Evolutionary conservation across 2,329 filamentous ascomycete genomes (phyloP).

Genomic region (Aspergillus caelatus): DNA sequence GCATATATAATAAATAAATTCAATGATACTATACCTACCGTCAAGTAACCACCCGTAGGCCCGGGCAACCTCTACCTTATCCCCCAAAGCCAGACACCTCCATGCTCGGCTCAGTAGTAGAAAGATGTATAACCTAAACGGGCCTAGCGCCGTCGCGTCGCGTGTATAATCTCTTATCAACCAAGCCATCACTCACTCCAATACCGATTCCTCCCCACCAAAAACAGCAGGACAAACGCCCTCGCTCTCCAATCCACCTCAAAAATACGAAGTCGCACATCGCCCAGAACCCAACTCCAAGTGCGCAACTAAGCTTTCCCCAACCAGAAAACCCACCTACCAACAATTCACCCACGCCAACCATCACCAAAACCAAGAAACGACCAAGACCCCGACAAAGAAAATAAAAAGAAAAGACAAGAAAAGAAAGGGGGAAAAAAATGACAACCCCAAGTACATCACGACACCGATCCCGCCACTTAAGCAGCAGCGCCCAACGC

Average conservation of each 20-base stretch:
- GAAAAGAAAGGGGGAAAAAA: not conserved
- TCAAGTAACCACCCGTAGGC: too few species aligned
- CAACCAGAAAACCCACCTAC: not conserved
- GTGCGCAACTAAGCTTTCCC: not conserved
- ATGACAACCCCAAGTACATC: constrained; percentile 9
- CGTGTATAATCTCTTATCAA: constrained; percentile 17
- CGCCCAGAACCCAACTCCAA: not conserved
- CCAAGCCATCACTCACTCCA: constrained; percentile 2
- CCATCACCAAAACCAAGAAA: not conserved
- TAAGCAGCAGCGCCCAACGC: not conserved
- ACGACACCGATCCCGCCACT: not conserved
- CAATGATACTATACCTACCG: not conserved
- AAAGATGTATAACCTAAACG: constrained; percentile 27
- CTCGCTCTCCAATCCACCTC: not conserved
- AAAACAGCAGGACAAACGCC: not conserved
- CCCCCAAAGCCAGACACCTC: constrained; percentile 1
- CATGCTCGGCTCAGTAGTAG: not conserved
- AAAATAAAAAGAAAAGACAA: not conserved
- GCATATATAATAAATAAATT: constrained; percentile 10
- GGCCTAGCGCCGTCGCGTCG: constrained; percentile 37
- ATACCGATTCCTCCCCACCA: not conserved
- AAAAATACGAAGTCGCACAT: not conserved
- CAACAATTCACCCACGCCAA: not conserved
- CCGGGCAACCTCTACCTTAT: not conserved
- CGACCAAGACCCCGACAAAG: too few species aligned